Percentiles rank a stretch among this genome's conserved stretches.
These are phyloP conservation scores for Populus alba DNA, from an alignment of 345 rosid genomes.

Conservation along the genomic window DNA sequence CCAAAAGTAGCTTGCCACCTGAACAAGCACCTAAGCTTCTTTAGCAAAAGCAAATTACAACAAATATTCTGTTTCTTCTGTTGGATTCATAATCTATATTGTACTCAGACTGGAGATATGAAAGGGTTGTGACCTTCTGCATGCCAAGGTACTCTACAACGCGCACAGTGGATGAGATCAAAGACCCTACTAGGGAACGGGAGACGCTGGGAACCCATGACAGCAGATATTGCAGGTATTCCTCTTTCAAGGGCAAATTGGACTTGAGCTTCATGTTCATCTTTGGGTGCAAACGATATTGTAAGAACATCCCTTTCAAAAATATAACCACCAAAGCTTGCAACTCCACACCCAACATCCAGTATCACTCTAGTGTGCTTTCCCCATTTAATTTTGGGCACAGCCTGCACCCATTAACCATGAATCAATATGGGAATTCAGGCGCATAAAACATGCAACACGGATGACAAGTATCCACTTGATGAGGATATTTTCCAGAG, in stretches of 20 bases:
- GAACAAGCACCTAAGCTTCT: background rate
- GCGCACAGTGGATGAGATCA: conserved; percentile 85
- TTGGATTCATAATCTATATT: background rate
- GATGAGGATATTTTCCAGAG: background rate
- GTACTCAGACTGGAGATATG: background rate
- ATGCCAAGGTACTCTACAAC: conserved; percentile 98
- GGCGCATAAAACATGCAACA: background rate
- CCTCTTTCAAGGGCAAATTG: conserved; percentile 96
- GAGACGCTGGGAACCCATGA: conserved; percentile 87
- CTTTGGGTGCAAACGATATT: conserved; percentile 96
- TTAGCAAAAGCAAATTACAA: background rate
- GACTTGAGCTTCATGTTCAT: conserved; percentile 96
- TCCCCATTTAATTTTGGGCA: conserved; percentile 76
- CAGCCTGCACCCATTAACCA: conserved; percentile 42
- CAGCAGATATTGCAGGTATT: conserved; percentile 94
- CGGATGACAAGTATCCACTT: background rate
- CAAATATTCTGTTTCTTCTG: background rate
- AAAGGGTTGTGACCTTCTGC: conserved; percentile 38
- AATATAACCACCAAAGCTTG: conserved; percentile 85
- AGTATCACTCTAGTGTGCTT: conserved; percentile 64
- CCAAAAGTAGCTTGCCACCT: conserved; percentile 78
- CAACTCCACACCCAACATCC: conserved; percentile 97
- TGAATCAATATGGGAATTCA: background rate
- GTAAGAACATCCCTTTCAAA: conserved; percentile 85
- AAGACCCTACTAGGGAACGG: conserved; percentile 90